Evolutionary conservation across 2,329 filamentous ascomycete species (phyloP), one percentile per base, ranked within the genome.

Genomic region (Phialemonium atrogriseum): DNA sequence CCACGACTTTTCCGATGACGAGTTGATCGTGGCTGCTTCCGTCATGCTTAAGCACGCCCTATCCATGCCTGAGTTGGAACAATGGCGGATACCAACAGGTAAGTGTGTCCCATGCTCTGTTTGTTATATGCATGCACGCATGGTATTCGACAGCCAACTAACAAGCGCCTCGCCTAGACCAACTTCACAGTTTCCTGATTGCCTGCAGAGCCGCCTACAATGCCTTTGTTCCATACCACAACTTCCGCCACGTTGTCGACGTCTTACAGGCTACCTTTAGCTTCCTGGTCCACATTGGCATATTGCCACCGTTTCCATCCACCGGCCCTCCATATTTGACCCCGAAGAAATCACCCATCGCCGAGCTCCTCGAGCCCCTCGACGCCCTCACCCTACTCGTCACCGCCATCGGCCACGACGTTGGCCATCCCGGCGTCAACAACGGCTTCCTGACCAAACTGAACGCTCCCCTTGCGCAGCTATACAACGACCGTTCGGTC

Each of bases 401-500:
- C 42, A 89, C 89, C 7, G 91, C 91, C n/a, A 93, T 98, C 49
- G 91, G 91, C 24, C 91, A 98, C 47, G 91, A 98, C 53, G 91
- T 96, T 23, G 91, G 91, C 14, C 91, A 98, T 52, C 91, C 91
- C 0, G 91, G 91, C 34, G 91, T 98, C 49, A 98, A 96, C 62
- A 98, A 98, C 53, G 87, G 89, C 18, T 98, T 98, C 52, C 67
- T 98, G 5, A 79, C 94, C 12, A 87, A 84, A 19, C 72, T 95
- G 19, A 94, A 95, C 52, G 84, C 91, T 12, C 89, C 91, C 2
- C 66, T 98, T 17, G 91, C 91, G 10, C 88, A 95, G 55, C 68
- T 96, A 10, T 98, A 96, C 64, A 96, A 96, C 50, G 91, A 98
- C 55, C 84, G 84, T 34, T 96, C 91, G 1, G 91, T 98, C 11